These are phyloP conservation scores for Phlyctochytrium bullatum DNA, from an alignment of 192 early-diverging fungal species.

Conservation along the genomic window DNA sequence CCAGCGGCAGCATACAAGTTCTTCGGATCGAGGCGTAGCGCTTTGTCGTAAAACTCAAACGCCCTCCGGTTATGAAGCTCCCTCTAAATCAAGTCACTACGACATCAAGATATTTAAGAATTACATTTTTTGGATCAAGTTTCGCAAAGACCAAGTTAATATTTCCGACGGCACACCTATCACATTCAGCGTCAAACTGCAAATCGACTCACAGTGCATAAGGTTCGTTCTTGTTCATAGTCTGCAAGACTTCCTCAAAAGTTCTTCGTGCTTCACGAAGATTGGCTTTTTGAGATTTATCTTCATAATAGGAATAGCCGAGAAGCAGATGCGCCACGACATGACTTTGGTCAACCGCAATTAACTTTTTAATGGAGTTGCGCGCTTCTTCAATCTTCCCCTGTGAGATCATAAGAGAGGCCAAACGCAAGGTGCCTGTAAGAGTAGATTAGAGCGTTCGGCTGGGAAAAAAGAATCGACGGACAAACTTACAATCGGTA, in stretches of 20 bases:
- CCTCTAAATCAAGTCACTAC: conserved; percentile 13
- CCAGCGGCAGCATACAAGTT: conserved; percentile 85
- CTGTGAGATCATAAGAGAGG: conserved; percentile 56
- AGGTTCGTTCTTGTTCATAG: conserved; percentile 71
- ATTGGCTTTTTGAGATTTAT: conserved; percentile 21
- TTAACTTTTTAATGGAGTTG: conserved; percentile 58
- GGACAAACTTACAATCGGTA: conserved; percentile 49
- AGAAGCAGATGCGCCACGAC: conserved; percentile 68
- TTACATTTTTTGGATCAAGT: conserved; percentile 29
- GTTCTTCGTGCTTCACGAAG: conserved; percentile 63
- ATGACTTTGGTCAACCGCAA: conserved; percentile 61
- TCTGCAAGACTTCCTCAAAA: conserved; percentile 75
- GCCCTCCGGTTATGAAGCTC: conserved; percentile 29
- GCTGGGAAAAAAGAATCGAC: not conserved
- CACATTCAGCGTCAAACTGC: no score
- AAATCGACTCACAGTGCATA: conserved; percentile 59
- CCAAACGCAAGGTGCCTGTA: conserved; percentile 72
- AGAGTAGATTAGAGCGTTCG: conserved; percentile 10
- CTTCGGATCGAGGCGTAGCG: conserved; percentile 50
- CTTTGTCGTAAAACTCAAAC: conserved; percentile 75
- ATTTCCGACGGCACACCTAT: conserved; percentile 71
- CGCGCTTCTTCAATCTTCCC: conserved; percentile 59
- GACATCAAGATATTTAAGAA: not conserved
- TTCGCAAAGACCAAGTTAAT: conserved; percentile 68
- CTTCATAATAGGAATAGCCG: conserved; percentile 63